Evolutionary conservation across 306 rosid genomes (phyloP).

Genomic region (Dalbergia oliveri): DNA sequence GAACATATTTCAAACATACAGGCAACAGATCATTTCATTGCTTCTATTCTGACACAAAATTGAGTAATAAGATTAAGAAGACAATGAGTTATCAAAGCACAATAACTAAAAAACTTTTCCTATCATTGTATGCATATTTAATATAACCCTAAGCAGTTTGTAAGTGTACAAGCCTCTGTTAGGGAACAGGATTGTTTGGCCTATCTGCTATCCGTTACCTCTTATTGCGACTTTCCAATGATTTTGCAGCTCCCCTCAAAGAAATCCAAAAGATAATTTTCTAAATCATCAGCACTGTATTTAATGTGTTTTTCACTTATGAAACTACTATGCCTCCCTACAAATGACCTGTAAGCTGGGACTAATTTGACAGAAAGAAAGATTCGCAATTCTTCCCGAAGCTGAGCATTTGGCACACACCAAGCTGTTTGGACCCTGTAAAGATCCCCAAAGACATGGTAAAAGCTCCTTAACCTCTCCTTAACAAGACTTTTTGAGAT

Average conservation of each 20-base stretch:
- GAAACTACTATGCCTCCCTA: conserved; percentile 62
- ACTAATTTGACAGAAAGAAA: conserved; percentile 75
- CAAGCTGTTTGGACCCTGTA: conserved; percentile 81
- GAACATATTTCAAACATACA: conserved; percentile 1
- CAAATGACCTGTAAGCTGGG: conserved; percentile 81
- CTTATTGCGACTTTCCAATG: conserved; percentile 63
- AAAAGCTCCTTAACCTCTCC: conserved; percentile 75
- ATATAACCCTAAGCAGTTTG: conserved; percentile 46
- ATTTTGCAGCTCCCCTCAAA: conserved; percentile 80
- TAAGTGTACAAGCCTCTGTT: conserved; percentile 41
- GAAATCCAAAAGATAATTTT: conserved; percentile 76
- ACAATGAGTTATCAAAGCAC: neutral
- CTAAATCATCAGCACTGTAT: conserved; percentile 82
- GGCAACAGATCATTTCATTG: conserved; percentile 10
- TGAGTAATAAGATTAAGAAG: conserved; percentile 34
- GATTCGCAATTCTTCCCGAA: conserved; percentile 79
- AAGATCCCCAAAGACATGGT: conserved; percentile 79
- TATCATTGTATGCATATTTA: conserved; percentile 27
- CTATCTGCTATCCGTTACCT: conserved; percentile 51
- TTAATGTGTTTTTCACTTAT: conserved; percentile 71
- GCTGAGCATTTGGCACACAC: conserved; percentile 76
- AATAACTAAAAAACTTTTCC: conserved; percentile 31
- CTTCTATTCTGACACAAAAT: conserved; percentile 33
- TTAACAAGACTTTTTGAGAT: conserved; percentile 62
- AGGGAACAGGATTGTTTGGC: conserved; percentile 36